Evolutionary conservation across 2,329 filamentous ascomycete genomes (phyloP).

Genomic region (Sclerotiophoma versabilis): DNA sequence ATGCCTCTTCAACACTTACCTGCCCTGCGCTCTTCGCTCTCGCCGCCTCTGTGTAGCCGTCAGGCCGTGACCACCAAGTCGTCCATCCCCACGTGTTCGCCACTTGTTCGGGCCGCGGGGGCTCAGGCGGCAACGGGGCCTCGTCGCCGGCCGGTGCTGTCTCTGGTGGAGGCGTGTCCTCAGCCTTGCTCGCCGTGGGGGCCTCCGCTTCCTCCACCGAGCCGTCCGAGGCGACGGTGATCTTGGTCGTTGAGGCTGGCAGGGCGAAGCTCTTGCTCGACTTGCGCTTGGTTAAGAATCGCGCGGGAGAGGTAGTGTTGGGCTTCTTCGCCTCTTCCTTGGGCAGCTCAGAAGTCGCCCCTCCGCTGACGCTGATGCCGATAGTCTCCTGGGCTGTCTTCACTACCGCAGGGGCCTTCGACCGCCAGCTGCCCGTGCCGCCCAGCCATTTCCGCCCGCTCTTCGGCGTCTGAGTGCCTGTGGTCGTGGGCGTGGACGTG

Average conservation of each 20-base stretch:
- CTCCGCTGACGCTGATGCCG: conserved; percentile 51
- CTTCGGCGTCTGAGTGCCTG: conserved; percentile 29
- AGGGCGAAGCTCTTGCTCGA: conserved; percentile 56
- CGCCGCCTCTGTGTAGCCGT: conserved; percentile 53
- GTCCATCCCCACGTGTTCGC: conserved; percentile 51
- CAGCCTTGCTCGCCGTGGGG: conserved; percentile 26
- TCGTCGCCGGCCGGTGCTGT: conserved; percentile 32
- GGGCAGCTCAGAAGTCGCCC: conserved; percentile 52
- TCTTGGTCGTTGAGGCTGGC: conserved; percentile 54
- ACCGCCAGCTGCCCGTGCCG: conserved; percentile 52
- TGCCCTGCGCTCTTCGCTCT: conserved; percentile 39
- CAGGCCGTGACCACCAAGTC: conserved; percentile 60
- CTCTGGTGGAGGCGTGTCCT: conserved; percentile 19
- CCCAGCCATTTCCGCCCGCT: conserved; percentile 52
- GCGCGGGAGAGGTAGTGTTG: conserved; percentile 40
- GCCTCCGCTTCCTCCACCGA: conserved; percentile 39
- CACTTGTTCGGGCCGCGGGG: conserved; percentile 26
- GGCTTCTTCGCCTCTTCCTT: conserved; percentile 38
- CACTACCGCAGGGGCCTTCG: conserved; percentile 57
- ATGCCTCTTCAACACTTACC: conserved; percentile 46
- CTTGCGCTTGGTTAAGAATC: conserved; percentile 53
- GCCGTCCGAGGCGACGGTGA: conserved; percentile 53
- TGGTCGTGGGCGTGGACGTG: conserved; percentile 22
- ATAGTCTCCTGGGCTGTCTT: conserved; percentile 57
- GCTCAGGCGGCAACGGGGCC: conserved; percentile 55